phyloP scores from a whole-genome alignment of 768 basidiomycete genomes.

The Lentinula detonsa region DNA sequence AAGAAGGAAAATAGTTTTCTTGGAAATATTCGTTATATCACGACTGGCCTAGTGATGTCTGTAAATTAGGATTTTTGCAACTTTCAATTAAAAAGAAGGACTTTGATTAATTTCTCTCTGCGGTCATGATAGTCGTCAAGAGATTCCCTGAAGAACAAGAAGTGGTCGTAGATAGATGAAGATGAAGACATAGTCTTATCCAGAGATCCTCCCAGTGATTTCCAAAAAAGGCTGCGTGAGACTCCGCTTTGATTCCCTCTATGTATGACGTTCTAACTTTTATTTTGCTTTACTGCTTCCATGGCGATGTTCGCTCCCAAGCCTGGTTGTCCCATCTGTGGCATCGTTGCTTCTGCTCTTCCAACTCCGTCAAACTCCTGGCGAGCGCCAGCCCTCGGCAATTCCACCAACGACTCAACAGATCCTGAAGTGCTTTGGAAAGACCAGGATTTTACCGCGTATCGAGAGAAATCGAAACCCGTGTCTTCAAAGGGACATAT shows the following conservation, averaged over 20 bases:
- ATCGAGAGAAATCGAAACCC: slow-evolving; percentile 63
- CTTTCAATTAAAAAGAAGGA: slow-evolving; percentile 19
- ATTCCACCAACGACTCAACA: slow-evolving; percentile 22
- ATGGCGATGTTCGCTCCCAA: slow-evolving; percentile 53
- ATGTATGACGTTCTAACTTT: not conserved
- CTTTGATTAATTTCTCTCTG: slow-evolving; percentile 89
- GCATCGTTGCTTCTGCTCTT: slow-evolving; percentile 56
- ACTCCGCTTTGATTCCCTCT: not conserved
- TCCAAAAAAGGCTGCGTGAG: slow-evolving; percentile 10
- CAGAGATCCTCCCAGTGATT: not conserved
- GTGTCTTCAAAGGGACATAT: slow-evolving; percentile 71
- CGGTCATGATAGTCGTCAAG: slow-evolving; percentile 84
- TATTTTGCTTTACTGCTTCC: slow-evolving; percentile 11
- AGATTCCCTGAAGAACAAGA: slow-evolving; percentile 60
- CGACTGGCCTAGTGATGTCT: slow-evolving; percentile 54
- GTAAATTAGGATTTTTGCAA: not conserved
- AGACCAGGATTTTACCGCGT: slow-evolving; percentile 73
- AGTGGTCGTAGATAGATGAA: slow-evolving; percentile 25
- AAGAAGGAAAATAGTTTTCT: slow-evolving; percentile 89
- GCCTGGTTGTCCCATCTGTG: slow-evolving; percentile 71
- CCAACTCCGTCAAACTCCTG: slow-evolving; percentile 38
- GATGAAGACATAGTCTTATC: slow-evolving; percentile 6
- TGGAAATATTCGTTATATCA: slow-evolving; percentile 87
- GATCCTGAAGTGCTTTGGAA: slow-evolving; percentile 65
- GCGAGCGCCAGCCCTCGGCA: slow-evolving; percentile 36